Evolutionary conservation across 495 filamentous ascomycete genomes (phyloP), one percentile per base, ranked within the genome.

Genomic region (Hyaloscypha bicolor): DNA sequence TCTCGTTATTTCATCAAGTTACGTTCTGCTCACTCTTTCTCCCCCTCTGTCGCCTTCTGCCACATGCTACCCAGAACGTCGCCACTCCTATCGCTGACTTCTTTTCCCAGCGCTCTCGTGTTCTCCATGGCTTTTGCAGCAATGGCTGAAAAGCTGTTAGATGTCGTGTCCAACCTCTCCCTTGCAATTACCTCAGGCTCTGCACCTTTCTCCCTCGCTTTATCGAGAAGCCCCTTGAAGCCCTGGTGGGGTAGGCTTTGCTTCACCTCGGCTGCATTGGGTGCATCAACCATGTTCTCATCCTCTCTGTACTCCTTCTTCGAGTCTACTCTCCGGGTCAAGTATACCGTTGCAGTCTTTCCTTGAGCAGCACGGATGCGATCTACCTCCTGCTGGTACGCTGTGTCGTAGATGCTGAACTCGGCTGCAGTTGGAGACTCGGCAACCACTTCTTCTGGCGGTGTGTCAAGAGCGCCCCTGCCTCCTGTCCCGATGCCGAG

Each of bases 401-500:
- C 94, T 0, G 83, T 87, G 69, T 96, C 93, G 74, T 96, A 97
- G 55, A 97, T 88, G 70, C 94, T 87, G 68, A 92, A 90, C 55
- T 94, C 91, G 6, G 90, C 90, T 9, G 87, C 89, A 1, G 87
- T 86, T 9, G 93, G 94, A 9, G 90, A 93, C 72, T 97, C 93
- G 62, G 91, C 91, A 51, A 97, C 88, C 21, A 90, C 60, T n/a
- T 83, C 65, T 5, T 72, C 72, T 73, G 65, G 33, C 68, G 73
- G 37, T 56, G 72, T 48, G 53, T 70, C 60, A 78, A 81, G 35
- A 71, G 60, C 72, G 45, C 83, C 76, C 9, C 79, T 75, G 12
- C 79, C 79, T 53, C 85, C 85, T 2, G 87, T 83, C 4, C 92
- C 93, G 69, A 97, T 91, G 62, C 87, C 87, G 21, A 98, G 85